Base-by-base conservation (phyloP, 2,329 filamentous ascomycete species). In the Gnomoniopsis sp. region DNA sequence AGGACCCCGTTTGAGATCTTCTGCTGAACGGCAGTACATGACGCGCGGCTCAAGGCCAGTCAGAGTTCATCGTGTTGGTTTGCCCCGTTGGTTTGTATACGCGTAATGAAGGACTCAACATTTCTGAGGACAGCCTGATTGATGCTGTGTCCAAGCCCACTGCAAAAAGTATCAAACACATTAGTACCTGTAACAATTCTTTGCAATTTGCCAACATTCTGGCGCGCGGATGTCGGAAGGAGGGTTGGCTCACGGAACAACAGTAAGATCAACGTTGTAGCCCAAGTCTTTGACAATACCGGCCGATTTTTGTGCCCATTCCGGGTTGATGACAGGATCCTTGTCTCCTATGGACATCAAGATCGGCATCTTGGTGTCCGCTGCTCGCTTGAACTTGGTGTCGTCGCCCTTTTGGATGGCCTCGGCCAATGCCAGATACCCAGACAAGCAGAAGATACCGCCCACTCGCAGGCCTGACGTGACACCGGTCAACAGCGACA, bases 51-150 rank as follows among this genome's bases (percentile, higher is more conserved):
- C 1, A 11, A 19, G 19, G n/a, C 8, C 1, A 4, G 1, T 50
- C 14, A 58, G 21, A 58, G 50, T 23, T 58, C 56, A 46, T 58
- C 56, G 30, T 47, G 57, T 33, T 55, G 47, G 19, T 8, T 12
- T 21, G n/a, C 46, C 1, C 30, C 57, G 26, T 26, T 55, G 3
- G 4, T 23, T 38, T 59, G 51, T 3, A 55, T 23, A 15, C 19
- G 34, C 4, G 34, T 59, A 36, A 59, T 51, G 23, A 51, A 59
- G 7, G 26, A 12, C 30, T 36, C 26, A 8, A 55, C 38, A 15
- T 47, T 47, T 1, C 12, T 41, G 17, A 59, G 51, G 14, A 59
- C 51, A n/a, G 54, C 51, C 30, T 59, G 36, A 38, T 59, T 51
- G 23, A 59, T 55, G 47, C 51, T 59, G 23, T 55, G 57, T 4